These are phyloP conservation scores for Mycena capillaripes DNA, from an alignment of 768 basidiomycete species.

Conservation along the genomic window DNA sequence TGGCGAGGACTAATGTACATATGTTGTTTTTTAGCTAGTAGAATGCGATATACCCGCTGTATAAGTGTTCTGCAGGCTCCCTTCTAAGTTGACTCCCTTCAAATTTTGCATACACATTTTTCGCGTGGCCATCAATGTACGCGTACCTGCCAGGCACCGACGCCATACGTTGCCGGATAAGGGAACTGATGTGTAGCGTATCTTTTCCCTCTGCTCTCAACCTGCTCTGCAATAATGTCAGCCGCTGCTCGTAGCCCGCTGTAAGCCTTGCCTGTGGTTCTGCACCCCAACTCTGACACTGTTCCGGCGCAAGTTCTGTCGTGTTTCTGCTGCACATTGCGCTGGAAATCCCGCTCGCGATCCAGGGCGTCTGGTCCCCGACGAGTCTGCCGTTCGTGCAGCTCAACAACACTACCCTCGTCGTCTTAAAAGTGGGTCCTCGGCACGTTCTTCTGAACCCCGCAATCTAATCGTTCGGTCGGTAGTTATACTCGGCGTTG, in stretches of 20 bases:
- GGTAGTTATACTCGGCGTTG: constrained; percentile 74
- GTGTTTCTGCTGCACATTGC: constrained; percentile 87
- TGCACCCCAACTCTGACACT: neutral
- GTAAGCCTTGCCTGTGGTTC: constrained; percentile 45
- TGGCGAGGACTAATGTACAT: constrained; percentile 12
- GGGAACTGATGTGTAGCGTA: constrained; percentile 2
- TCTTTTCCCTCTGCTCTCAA: neutral
- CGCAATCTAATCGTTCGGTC: neutral
- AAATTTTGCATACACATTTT: no score
- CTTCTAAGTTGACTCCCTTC: no score
- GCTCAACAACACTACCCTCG: constrained; percentile 85
- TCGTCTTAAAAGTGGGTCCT: constrained; percentile 77
- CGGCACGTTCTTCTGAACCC: neutral
- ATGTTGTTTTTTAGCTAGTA: neutral
- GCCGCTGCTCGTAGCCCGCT: constrained; percentile 53
- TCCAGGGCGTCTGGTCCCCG: constrained; percentile 82
- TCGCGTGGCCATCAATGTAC: neutral
- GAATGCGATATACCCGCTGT: neutral
- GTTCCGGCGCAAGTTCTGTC: constrained; percentile 60
- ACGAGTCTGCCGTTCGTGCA: constrained; percentile 78
- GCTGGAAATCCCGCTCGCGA: constrained; percentile 80
- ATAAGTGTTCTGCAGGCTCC: no score
- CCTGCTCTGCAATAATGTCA: constrained; percentile 12
- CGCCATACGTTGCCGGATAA: constrained; percentile 12
- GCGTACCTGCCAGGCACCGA: neutral